Conservation (phyloP, 2,329 filamentous ascomycete genomes). For the Fusarium algeriense region DNA sequence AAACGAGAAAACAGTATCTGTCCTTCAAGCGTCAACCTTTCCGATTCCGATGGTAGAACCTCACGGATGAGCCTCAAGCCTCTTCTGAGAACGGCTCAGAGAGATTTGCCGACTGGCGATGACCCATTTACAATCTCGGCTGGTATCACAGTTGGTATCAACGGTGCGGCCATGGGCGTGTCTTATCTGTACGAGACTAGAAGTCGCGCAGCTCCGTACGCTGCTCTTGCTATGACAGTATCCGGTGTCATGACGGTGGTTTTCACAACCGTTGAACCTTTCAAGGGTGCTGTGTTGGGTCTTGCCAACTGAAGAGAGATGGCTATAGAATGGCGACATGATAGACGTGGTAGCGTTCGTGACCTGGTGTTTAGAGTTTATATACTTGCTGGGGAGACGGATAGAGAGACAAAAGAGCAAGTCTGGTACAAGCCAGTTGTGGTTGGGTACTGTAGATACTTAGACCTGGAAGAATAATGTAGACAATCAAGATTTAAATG, state of each 20-base stretch:
- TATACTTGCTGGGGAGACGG: conserved; percentile 22
- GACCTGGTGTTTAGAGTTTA: conserved; percentile 38
- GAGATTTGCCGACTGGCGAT: conserved; percentile 44
- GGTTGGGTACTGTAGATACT: conserved; percentile 24
- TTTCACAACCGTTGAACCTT: conserved; percentile 63
- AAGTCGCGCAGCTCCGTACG: conserved; percentile 66
- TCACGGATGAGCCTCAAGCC: conserved; percentile 2
- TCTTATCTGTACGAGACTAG: conserved; percentile 67
- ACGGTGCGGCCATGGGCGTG: conserved; percentile 71
- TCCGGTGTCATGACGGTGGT: conserved; percentile 69
- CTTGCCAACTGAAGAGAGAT: conserved; percentile 48
- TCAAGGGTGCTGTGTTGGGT: conserved; percentile 54
- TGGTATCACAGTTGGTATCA: conserved; percentile 67
- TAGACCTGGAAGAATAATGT: conserved; percentile 19
- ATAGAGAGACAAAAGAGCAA: conserved; percentile 24
- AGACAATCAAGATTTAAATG: conserved; percentile 9
- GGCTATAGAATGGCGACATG: neutral
- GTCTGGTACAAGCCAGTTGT: conserved; percentile 14
- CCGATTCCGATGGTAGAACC: conserved; percentile 6
- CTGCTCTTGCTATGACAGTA: conserved; percentile 68
- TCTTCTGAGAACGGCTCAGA: conserved; percentile 19
- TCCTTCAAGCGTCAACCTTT: neutral
- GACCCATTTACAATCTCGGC: conserved; percentile 58
- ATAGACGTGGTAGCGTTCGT: conserved; percentile 13
- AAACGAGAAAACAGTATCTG: conserved; percentile 2